Conservation (phyloP, 2,329 filamentous ascomycete genomes). For the Aspergillus sp. region DNA sequence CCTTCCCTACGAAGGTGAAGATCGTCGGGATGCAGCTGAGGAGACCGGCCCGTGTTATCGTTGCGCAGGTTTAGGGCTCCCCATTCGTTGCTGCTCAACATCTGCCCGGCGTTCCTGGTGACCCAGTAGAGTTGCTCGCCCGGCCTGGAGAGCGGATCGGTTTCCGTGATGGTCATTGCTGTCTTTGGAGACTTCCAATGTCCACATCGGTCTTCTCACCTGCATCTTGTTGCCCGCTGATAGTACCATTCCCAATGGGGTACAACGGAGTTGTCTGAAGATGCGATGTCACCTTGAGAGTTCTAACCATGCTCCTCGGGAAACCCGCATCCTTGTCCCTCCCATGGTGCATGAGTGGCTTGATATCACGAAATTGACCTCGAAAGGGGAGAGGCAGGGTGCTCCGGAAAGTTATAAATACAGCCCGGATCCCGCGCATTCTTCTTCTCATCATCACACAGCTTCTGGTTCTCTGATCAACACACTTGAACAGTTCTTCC, state of each 20-base stretch:
- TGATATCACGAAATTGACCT: neutral
- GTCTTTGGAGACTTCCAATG: neutral
- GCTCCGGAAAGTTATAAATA: conserved; percentile 10
- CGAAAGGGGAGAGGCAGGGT: neutral
- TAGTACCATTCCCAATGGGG: conserved; percentile 17
- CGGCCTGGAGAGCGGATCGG: neutral
- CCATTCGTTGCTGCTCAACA: neutral
- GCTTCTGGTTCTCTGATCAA: conserved; percentile 2
- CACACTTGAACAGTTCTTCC: conserved; percentile 3
- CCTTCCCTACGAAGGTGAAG: conserved; percentile 12
- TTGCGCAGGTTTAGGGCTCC: neutral
- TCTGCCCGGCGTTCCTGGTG: neutral
- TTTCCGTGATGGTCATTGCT: conserved; percentile 3
- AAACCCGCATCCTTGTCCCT: conserved; percentile 11
- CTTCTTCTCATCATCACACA: neutral
- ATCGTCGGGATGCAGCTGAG: neutral
- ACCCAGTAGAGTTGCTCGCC: neutral
- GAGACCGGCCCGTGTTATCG: neutral
- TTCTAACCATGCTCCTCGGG: conserved; percentile 12
- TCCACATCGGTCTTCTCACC: conserved; percentile 8
- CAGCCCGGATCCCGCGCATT: neutral
- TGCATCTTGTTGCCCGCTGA: conserved; percentile 6
- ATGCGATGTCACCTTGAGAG: conserved; percentile 25
- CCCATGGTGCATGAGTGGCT: conserved; percentile 2
- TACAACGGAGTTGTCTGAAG: conserved; percentile 18